Evolutionary conservation across 192 early-diverging fungal species (phyloP).

Genomic region (Podila horticola): DNA sequence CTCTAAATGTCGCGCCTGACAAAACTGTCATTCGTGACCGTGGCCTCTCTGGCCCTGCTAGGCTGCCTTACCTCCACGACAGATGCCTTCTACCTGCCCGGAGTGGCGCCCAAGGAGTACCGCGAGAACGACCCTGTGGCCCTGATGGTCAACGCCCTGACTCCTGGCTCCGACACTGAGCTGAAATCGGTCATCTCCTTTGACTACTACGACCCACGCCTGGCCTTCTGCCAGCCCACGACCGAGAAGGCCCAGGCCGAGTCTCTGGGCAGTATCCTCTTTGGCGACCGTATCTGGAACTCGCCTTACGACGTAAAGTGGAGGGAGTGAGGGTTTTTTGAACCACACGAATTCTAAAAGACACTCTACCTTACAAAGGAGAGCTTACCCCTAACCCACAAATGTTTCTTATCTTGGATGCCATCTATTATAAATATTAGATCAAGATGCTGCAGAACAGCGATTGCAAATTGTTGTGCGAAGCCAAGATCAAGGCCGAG

Average conservation of each 20-base stretch:
- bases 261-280: constrained; percentile 91
- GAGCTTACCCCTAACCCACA: not conserved
- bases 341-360: not conserved
- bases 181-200: constrained; percentile 83
- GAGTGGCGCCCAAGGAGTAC: constrained; percentile 93
- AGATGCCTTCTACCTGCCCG: constrained; percentile 90
- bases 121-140: constrained; percentile 72
- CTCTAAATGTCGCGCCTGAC: not conserved
- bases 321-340: not conserved
- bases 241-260: constrained; percentile 71
- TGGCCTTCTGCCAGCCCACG: constrained; percentile 85
- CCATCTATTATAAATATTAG: constrained; percentile 4
- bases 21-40: constrained; percentile 3
- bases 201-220: constrained; percentile 88
- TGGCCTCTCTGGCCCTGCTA: constrained; percentile 1
- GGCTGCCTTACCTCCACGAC: not conserved
- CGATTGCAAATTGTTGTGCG: constrained; percentile 77
- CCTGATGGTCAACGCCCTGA: constrained; percentile 90
- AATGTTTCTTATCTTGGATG: not conserved
- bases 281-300: constrained; percentile 94
- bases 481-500: constrained; percentile 59
- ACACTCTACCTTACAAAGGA: not conserved
- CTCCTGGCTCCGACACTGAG: constrained; percentile 70
- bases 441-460: constrained; percentile 21
- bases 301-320: constrained; percentile 80